Evolutionary conservation across 345 rosid species (phyloP).

Genomic region (Salix brachista): DNA sequence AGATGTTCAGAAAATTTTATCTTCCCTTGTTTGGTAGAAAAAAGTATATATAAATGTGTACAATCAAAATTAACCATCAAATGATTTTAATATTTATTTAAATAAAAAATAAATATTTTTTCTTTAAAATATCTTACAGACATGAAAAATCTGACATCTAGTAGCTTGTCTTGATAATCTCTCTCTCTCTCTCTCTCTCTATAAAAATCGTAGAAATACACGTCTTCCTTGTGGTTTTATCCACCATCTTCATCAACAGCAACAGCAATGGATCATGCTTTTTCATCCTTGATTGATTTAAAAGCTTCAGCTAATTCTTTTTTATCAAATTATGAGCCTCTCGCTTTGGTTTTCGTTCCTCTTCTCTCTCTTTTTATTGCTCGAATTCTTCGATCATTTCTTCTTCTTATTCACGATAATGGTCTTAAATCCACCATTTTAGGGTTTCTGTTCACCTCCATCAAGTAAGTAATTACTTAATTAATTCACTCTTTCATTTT

Average conservation of each 20-base stretch:
- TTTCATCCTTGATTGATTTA: conserved; percentile 18
- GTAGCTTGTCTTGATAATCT: too few relatives aligned
- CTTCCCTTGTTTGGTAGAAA: not conserved
- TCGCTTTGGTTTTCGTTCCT: conserved; percentile 57
- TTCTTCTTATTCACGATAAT: conserved; percentile 45
- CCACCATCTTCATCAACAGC: not conserved
- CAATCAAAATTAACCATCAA: not conserved
- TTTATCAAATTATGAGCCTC: conserved; percentile 68
- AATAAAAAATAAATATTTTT: too few relatives aligned
- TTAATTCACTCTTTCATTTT: conserved; percentile 2
- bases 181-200: too few relatives aligned
- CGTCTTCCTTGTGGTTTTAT: not conserved
- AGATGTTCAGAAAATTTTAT: not conserved
- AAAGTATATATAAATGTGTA: not conserved
- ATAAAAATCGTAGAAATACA: too few relatives aligned
- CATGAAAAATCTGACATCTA: too few relatives aligned
- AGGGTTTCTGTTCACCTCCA: conserved; percentile 46
- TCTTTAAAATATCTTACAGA: too few relatives aligned
- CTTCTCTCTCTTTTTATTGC: conserved; percentile 60
- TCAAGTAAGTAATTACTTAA: conserved; percentile 49
- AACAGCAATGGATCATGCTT: not conserved
- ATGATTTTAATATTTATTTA: too few relatives aligned
- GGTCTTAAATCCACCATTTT: conserved; percentile 56
- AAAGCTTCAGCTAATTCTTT: conserved; percentile 56
- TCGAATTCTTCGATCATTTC: conserved; percentile 42